Base-by-base conservation (phyloP, 306 rosid species). In the Herpetospermum pedunculosum region DNA sequence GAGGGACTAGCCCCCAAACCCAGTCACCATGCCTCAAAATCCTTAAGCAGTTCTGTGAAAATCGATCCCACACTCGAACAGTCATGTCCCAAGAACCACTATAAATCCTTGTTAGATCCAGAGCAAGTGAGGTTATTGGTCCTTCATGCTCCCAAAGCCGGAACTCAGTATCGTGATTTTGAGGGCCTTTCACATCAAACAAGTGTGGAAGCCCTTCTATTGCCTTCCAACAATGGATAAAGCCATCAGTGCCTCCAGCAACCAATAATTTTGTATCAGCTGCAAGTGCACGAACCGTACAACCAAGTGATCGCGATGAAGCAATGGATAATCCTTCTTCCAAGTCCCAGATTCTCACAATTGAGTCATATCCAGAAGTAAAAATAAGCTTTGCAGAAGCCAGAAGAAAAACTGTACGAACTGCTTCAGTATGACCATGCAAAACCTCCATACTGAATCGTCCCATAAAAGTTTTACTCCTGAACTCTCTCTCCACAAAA, bases 11-110 rank as follows among this genome's bases (percentile, higher is more conserved):
- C 43, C 84, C 96, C 91, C 91, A 89, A 16, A 94, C 96, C 98
- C 98, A 94, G 44, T 94, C 98, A 76, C 87, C 82, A 67, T 94
- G 98, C 87, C 96, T 84, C 84, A 91, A 74, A 73, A 94, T 88
- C 55, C 32, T 81, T 16, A 79, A 76, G 77, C 96, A 89, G 77
- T 86, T 81, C 73, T 85, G 81, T 4, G 91, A 81, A 68, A 73
- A 69, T 0, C 98, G 96, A 68, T 91, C 97, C 98, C 98, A 94
- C 1, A 94, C 77, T 55, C 97, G 88, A 80, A 89, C 95, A 57
- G 95, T 87, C 76, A 92, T 89, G 81, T 94, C 98, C 98, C 98
- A 94, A 1, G 98, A 94, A 77, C 98, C 97, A 72, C 98, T 91
- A 46, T 91, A 94, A 78, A 94, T 94, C 85, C 87, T 89, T 2